A percentile compares a stretch with the other conserved stretches of the same genome.
Conservation (phyloP, 495 filamentous ascomycete species). For the Entonaema liquescens region DNA sequence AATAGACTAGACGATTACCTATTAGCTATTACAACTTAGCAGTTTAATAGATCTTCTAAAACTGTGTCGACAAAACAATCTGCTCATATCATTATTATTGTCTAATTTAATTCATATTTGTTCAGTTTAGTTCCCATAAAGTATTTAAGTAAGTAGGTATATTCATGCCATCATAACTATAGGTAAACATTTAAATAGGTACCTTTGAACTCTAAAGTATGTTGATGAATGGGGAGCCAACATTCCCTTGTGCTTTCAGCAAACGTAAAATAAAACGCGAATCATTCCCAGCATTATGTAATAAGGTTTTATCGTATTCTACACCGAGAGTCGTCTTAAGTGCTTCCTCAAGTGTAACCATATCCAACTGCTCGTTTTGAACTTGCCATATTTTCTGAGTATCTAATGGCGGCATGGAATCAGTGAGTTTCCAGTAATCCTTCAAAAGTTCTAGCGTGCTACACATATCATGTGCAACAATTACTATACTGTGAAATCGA, state of each 20-base stretch:
- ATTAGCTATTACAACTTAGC: no score
- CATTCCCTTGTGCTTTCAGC: constrained; percentile 10
- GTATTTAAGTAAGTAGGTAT: no score
- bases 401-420: constrained; percentile 17
- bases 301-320: not conserved
- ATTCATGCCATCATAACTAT: no score
- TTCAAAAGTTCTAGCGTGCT: not conserved
- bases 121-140: no score
- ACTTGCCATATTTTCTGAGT: constrained; percentile 28
- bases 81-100: no score
- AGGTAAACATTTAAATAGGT: no score
- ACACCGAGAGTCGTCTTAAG: not conserved
- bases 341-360: constrained; percentile 7
- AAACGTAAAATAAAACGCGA: constrained; percentile 4
- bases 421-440: constrained; percentile 17
- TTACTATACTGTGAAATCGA: not conserved
- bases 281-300: constrained; percentile 23
- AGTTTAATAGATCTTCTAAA: no score
- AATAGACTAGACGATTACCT: no score
- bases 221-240: no score
- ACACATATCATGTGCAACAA: constrained; percentile 19
- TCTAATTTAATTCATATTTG: no score
- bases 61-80: no score
- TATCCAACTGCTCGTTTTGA: not conserved
- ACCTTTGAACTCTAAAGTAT: no score